These are phyloP conservation scores for Paraphoma sp. DNA, from an alignment of 2,329 filamentous ascomycete species.

Conservation along the genomic window DNA sequence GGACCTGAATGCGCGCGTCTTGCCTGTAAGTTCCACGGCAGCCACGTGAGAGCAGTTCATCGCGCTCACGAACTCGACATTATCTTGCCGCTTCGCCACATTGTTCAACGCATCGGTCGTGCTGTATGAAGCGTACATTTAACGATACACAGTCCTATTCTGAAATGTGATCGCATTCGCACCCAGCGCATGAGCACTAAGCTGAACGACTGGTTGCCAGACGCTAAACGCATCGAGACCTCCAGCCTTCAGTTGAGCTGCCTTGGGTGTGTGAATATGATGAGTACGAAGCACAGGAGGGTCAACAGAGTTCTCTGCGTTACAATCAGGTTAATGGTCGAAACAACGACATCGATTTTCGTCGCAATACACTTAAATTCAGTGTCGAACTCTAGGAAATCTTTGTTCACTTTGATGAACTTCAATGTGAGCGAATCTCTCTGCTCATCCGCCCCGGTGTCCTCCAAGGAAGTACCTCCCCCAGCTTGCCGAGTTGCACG, in stretches of 20 bases:
- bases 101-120: conserved; percentile 31
- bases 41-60: too few species aligned
- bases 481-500: too few species aligned
- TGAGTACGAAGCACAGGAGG: conserved; percentile 88
- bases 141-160: conserved; percentile 28
- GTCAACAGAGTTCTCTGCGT: conserved; percentile 92
- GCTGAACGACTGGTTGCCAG: conserved; percentile 35
- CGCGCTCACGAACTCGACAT: conserved; percentile 32
- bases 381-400: conserved; percentile 90
- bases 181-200: conserved; percentile 22
- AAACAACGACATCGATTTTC: conserved; percentile 88
- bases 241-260: conserved; percentile 44
- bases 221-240: conserved; percentile 33
- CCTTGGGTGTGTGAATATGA: conserved; percentile 80
- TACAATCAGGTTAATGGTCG: conserved; percentile 94
- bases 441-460: conserved; percentile 70
- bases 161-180: conserved; percentile 26
- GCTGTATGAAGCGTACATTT: conserved; percentile 31
- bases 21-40: too few species aligned
- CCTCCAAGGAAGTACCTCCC: conserved; percentile 95
- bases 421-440: conserved; percentile 87
- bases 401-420: conserved; percentile 85
- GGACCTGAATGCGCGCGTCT: too few species aligned
- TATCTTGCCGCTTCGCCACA: conserved; percentile 23
- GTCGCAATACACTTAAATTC: conserved; percentile 93